Conservation (phyloP, 2,329 filamentous ascomycete genomes). For the Dichotomopilus funicola region DNA sequence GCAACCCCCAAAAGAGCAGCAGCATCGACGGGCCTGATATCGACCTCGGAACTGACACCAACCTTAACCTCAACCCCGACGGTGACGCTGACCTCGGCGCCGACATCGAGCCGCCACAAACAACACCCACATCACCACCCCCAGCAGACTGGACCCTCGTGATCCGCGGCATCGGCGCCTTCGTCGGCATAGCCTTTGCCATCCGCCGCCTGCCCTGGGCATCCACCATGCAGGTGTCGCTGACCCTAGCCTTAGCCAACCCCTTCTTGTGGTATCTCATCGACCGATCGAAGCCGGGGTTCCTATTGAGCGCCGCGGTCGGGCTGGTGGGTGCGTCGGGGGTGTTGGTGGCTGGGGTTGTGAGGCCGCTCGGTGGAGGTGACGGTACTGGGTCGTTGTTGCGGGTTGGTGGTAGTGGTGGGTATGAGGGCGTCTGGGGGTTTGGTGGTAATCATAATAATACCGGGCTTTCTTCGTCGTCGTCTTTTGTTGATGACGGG, state of each 20-base stretch:
- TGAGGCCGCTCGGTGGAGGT: slow-evolving; percentile 24
- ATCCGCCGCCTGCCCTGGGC: slow-evolving; percentile 91
- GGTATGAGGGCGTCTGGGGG: not conserved
- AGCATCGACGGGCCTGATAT: not conserved
- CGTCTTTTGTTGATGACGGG: not conserved
- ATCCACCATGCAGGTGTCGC: slow-evolving; percentile 85
- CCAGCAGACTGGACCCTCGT: slow-evolving; percentile 66
- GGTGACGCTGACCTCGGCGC: slow-evolving; percentile 14
- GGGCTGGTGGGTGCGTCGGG: slow-evolving; percentile 68
- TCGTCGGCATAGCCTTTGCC: slow-evolving; percentile 55
- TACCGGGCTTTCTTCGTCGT: not conserved
- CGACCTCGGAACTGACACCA: not conserved
- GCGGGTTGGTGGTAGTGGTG: not conserved
- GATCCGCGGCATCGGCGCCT: slow-evolving; percentile 52
- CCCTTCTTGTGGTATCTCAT: slow-evolving; percentile 94
- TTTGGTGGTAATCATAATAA: not conserved
- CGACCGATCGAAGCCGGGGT: slow-evolving; percentile 79
- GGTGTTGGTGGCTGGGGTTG: slow-evolving; percentile 51
- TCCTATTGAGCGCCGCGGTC: slow-evolving; percentile 69
- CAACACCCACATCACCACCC: not conserved
- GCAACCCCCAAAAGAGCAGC: not conserved
- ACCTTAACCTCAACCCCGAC: not conserved
- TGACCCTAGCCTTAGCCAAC: slow-evolving; percentile 84
- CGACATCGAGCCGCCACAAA: slow-evolving; percentile 15
- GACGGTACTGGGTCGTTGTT: not conserved